Evolutionary conservation across 2,329 filamentous ascomycete species (phyloP), one percentile per base, ranked within the genome.

Genomic region (Chaetomium sp.): DNA sequence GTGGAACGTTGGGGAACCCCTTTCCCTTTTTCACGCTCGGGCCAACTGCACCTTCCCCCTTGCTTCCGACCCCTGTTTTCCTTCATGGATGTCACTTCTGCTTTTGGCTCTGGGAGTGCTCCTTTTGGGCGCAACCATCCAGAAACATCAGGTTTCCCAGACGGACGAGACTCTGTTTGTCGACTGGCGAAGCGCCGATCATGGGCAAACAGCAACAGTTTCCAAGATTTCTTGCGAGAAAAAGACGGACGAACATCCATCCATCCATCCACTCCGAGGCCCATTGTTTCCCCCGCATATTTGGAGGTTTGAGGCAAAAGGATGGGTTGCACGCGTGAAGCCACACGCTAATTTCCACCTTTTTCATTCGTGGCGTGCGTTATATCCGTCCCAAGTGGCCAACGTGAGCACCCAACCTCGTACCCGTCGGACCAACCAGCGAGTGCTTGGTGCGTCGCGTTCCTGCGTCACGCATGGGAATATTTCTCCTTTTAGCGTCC

Each of bases 391-490:
- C 44, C n/a, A 37, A 45, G 40, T 43, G 44, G 38, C 40, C 49
- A 55, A 53, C 49, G 19, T 43, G 19, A 51, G 53, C 49, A 53
- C 55, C 55, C 37, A 49, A 47, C 53, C 47, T 58, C 52, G 49
- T 36, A 19, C 49, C 10, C 9, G 35, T 41, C 11, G 43, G 45
- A 40, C 33, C 38, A 35, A 19, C 41, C 8, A 42, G 32, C 33
- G 14, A 11, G 36, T 43, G 12, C 43, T 48, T 43, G 14, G 40
- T 36, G 14, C 37, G 36, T 45, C 53, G 53, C 52, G 56, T 54
- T 54, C 55, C 51, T 54, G 51, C 55, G 43, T 47, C 33, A 34
- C 34, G 27, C 42, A 37, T 47, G 47, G 19, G 14, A 48, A 49
- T 48, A 52, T 38, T 45, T 40, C 19, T 14, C 40, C 10, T 11